Evolutionary conservation across 2,329 filamentous ascomycete species (phyloP), one percentile per base, ranked within the genome.

Genomic region (Aspergillus niger): DNA sequence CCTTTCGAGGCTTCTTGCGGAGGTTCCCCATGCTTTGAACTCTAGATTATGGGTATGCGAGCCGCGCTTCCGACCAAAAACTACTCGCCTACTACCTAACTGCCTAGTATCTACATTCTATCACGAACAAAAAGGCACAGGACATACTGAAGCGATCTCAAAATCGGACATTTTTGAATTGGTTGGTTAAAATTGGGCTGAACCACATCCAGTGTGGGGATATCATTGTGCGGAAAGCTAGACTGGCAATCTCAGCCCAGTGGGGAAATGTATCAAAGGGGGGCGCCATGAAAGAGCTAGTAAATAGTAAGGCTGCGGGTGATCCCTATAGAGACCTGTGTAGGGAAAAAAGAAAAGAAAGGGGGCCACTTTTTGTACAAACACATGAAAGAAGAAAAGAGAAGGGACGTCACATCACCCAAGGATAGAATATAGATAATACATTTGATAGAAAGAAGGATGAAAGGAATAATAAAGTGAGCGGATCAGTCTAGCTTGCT

Each of bases 401-500:
- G 26, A 24, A 30, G 20, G 15, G 38, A 43, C 39, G 10, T 22
- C 38, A 59, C 10, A 17, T 30, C 20, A 11, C 41, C 22, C 20
- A 44, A 44, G 58, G 28, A 49, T 55, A 10, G 17, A 50, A 17
- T 32, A 30, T 32, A 58, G 51, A 55, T 63, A 63, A 64, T 64
- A 63, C 60, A 64, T 26, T 51, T 51, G 48, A 24, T 57, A 57
- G 60, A 63, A 63, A 13, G 38, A 49, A 51, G 44, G 10, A 36
- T 5, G 11, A 36, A 36, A 36, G 32, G 32, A 11, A 36, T 10
- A 15, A 2, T 36, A 15, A 36, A 36, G 38, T 22, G 39, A 44
- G 20, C 10, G 10, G 26, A 13, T 15, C 51, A 39, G 30, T 17
- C 30, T 39, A 41, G 36, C 32, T 39, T 20, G 41, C 41, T 44